Evolutionary conservation across 345 rosid genomes (phyloP), one percentile per base, ranked within the genome.

Genomic region (Eucalyptus virginea): DNA sequence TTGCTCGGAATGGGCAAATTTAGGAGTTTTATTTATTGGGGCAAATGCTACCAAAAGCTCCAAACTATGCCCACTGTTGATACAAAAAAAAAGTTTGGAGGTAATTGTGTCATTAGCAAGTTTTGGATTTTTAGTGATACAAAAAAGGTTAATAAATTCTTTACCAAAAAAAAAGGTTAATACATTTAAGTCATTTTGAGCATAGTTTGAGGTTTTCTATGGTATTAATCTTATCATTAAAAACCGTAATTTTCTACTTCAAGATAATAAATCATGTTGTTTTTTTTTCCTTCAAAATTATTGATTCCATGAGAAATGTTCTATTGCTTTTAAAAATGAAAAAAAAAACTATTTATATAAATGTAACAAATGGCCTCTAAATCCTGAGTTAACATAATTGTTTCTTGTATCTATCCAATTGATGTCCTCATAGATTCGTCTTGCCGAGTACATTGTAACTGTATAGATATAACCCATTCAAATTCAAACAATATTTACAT

Each of bases 111-210:
- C 56, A 52, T 19, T 8, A 52, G 56, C 56, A 52, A 52, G 56
- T 19, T 52, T 52, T 3, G 10, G 10, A 7, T 0, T 52, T 19
- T 52, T 52, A 52, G 56, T 52, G 5, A 0, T 0, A 52, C 24
- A 19, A 52, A 52, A 48, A 48, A 48, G 1, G 5, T 48, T 48
- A 48, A 48, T 2, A 48, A 15, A 48, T 48, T 48, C 2, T 42
- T 42, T 42, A 42, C 44, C 44, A 42, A 42, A 42, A 48, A 52
- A 51, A 51, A 51, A 52, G 0, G 2, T 52, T 52, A 52, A 52
- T 0, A 2, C 10, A 52, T 19, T 52, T 19, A 0, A 7, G 56
- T 52, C 32, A 52, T 0, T 7, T 2, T 52, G 24, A 0, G 5
- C 24, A 52, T 52, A 52, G 5, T 52, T 52, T 52, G 4, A 1